Evolutionary conservation across 257 asterid genomes (phyloP).

Genomic region (Solanum medicagineum): DNA sequence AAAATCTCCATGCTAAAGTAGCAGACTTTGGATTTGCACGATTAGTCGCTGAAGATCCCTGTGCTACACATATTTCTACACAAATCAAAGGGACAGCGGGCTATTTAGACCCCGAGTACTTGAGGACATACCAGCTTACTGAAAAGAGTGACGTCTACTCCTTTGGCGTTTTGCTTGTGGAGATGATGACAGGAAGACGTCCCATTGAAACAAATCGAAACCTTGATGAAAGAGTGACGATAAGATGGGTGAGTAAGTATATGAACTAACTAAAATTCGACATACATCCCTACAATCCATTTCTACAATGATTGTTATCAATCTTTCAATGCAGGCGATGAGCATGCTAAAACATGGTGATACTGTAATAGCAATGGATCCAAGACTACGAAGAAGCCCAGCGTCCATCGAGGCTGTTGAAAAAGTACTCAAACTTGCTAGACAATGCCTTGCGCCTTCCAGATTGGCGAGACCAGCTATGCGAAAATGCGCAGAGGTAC

Average conservation of each 20-base stretch:
- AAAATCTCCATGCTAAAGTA: conserved; percentile 54
- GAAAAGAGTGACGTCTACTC: conserved; percentile 74
- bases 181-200: conserved; percentile 47
- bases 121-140: conserved; percentile 47
- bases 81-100: conserved; percentile 68
- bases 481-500: conserved; percentile 50
- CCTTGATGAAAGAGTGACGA: conserved; percentile 28
- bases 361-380: conserved; percentile 48
- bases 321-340: conserved; percentile 29
- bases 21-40: conserved; percentile 46
- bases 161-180: conserved; percentile 64
- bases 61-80: neutral
- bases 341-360: conserved; percentile 32
- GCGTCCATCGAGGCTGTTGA: conserved; percentile 36
- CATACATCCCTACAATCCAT: neutral
- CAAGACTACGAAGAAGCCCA: conserved; percentile 34
- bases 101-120: conserved; percentile 66
- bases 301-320: neutral
- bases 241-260: conserved; percentile 70
- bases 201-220: conserved; percentile 38
- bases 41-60: neutral
- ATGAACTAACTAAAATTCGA: neutral
- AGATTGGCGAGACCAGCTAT: conserved; percentile 52
- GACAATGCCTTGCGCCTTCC: conserved; percentile 47
- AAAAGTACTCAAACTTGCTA: conserved; percentile 44